These are phyloP conservation scores for Syzygium malaccense DNA, from an alignment of 441 rosid genomes.

Conservation along the genomic window DNA sequence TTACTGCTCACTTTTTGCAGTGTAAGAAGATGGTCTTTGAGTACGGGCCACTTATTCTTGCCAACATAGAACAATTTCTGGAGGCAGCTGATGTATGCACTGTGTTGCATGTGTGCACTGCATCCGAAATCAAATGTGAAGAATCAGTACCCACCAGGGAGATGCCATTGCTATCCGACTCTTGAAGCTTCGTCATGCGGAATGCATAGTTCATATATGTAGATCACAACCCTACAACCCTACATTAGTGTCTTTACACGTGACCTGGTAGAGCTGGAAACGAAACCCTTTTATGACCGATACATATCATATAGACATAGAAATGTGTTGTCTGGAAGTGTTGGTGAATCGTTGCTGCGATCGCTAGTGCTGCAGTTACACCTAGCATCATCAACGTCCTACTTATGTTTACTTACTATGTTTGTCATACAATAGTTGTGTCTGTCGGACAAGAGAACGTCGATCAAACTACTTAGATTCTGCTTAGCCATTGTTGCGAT, in stretches of 20 bases:
- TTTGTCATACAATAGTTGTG: neutral
- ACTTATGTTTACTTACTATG: neutral
- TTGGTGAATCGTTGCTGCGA: neutral
- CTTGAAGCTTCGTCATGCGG: neutral
- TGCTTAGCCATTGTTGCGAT: neutral
- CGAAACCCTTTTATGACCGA: neutral
- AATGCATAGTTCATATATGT: neutral
- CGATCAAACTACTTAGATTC: neutral
- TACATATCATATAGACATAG: neutral
- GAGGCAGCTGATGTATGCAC: slow-evolving; percentile 10
- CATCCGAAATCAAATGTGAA: neutral
- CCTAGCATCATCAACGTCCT: neutral
- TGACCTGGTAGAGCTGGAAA: neutral
- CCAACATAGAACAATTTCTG: slow-evolving; percentile 11
- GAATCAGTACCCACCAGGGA: neutral
- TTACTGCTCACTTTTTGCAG: slow-evolving; percentile 1
- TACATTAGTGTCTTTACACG: neutral
- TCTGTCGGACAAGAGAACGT: neutral
- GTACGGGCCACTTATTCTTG: slow-evolving; percentile 15
- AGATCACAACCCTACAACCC: neutral
- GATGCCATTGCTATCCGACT: neutral
- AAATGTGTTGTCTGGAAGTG: neutral
- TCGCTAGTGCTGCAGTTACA: neutral
- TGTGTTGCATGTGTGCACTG: neutral
- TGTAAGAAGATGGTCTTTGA: slow-evolving; percentile 19